phyloP scores from a whole-genome alignment of 169 alveolate species.

The Plasmodium cynomolgi region DNA sequence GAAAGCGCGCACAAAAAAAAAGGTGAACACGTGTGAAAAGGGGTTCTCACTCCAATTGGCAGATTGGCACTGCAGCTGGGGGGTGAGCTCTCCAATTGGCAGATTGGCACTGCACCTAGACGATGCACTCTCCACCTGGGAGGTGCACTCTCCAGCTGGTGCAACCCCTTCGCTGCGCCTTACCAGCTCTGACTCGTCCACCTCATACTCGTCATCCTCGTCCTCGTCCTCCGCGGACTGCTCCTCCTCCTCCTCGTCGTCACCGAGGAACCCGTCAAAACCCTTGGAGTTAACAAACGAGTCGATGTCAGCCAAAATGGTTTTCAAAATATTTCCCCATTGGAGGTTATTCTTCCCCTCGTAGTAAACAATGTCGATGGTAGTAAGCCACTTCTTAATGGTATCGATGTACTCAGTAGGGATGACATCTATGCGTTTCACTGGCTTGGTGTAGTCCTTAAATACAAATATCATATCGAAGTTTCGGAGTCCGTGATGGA shows the following conservation, averaged over 20 bases:
- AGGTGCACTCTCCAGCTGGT: too few species aligned
- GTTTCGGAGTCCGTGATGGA: slow-evolving; percentile 95
- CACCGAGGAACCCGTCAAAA: slow-evolving; percentile 90
- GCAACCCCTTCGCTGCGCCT: too few species aligned
- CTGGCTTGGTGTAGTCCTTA: slow-evolving; percentile 94
- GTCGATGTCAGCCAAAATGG: slow-evolving; percentile 88
- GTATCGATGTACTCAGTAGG: slow-evolving; percentile 95
- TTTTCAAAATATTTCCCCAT: slow-evolving; percentile 91
- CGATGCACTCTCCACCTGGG: too few species aligned
- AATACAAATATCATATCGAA: slow-evolving; percentile 97
- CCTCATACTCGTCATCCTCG: slow-evolving; percentile 85
- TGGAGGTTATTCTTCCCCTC: slow-evolving; percentile 93
- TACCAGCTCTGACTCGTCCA: slow-evolving; percentile 80
- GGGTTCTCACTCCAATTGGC: not conserved
- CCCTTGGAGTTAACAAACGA: slow-evolving; percentile 90
- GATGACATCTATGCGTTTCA: slow-evolving; percentile 93
- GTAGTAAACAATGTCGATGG: slow-evolving; percentile 91
- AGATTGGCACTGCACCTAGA: too few species aligned
- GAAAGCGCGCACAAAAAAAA: not conserved
- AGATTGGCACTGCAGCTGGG: not conserved
- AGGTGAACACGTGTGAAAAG: not conserved
- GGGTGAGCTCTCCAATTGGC: too few species aligned
- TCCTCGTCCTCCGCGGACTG: slow-evolving; percentile 86
- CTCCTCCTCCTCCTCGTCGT: slow-evolving; percentile 89
- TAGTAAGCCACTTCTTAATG: slow-evolving; percentile 93